phyloP scores from a whole-genome alignment of 2,329 filamentous ascomycete species.

The Colletotrichum sp. region DNA sequence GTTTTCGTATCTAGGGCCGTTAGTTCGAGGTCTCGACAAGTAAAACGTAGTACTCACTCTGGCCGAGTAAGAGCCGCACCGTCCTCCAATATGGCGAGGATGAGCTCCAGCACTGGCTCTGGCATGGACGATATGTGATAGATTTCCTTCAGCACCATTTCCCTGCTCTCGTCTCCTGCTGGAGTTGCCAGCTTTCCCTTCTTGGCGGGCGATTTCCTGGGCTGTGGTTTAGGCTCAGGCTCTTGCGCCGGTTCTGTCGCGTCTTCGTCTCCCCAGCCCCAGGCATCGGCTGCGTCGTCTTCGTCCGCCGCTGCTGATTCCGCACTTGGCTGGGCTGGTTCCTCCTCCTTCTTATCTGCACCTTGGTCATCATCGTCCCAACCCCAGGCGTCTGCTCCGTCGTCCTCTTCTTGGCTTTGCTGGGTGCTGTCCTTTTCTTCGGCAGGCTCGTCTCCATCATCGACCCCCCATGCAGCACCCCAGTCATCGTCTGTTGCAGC shows the following conservation, averaged over 20 bases:
- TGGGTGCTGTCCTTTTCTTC: slow-evolving; percentile 26
- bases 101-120: slow-evolving; percentile 73
- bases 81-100: slow-evolving; percentile 65
- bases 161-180: slow-evolving; percentile 49
- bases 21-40: neutral
- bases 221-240: slow-evolving; percentile 27
- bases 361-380: slow-evolving; percentile 75
- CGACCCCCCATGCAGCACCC: slow-evolving; percentile 81
- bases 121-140: slow-evolving; percentile 92
- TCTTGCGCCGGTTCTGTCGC: slow-evolving; percentile 31
- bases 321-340: slow-evolving; percentile 20
- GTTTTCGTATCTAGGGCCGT: slow-evolving; percentile 39
- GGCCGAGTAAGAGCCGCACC: slow-evolving; percentile 63
- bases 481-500: slow-evolving; percentile 65
- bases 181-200: slow-evolving; percentile 18
- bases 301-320: slow-evolving; percentile 36
- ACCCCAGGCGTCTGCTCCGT: slow-evolving; percentile 75
- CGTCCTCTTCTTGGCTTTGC: slow-evolving; percentile 36
- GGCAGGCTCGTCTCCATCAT: slow-evolving; percentile 50
- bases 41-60: slow-evolving; percentile 38
- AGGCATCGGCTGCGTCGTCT: slow-evolving; percentile 68
- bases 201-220: slow-evolving; percentile 16
- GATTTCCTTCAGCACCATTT: slow-evolving; percentile 81
- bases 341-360: slow-evolving; percentile 33
- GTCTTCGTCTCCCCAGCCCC: slow-evolving; percentile 85